A percentile compares a stretch with the other conserved stretches of the same genome.
These are phyloP conservation scores for Trametes villosa DNA, from an alignment of 768 basidiomycete species.

Conservation along the genomic window DNA sequence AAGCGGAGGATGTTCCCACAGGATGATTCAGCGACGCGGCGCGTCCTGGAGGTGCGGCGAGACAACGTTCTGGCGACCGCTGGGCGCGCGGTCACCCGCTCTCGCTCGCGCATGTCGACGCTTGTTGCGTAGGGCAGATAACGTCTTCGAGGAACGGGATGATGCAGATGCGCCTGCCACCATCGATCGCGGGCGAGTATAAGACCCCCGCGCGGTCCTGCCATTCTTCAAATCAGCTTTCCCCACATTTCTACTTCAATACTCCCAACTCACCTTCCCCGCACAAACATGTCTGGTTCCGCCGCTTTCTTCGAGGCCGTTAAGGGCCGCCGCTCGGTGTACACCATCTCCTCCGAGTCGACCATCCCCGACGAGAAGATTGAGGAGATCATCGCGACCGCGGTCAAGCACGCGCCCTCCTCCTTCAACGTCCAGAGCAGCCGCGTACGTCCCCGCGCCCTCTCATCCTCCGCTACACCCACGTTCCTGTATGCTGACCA, in stretches of 20 bases:
- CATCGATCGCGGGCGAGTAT: conserved; percentile 14
- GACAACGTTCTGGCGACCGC: conserved; percentile 7
- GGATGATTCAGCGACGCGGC: too few relatives aligned
- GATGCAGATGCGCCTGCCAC: conserved; percentile 1
- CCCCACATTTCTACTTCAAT: background rate
- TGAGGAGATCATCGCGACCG: conserved; percentile 24
- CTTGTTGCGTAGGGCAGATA: background rate
- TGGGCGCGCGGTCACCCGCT: background rate
- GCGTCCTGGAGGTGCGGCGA: too few relatives aligned
- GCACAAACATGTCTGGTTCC: conserved; percentile 20
- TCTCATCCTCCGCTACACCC: background rate
- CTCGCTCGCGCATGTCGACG: background rate
- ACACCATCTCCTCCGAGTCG: conserved; percentile 25
- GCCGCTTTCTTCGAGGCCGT: conserved; percentile 28
- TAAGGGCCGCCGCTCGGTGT: conserved; percentile 26
- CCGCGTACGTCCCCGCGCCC: conserved; percentile 12
- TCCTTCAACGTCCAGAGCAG: conserved; percentile 30
- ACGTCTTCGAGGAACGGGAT: background rate
- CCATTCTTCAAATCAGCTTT: background rate
- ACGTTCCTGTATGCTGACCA: background rate
- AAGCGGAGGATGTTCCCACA: too few relatives aligned
- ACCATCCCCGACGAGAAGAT: conserved; percentile 28
- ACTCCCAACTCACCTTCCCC: background rate
- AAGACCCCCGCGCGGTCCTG: background rate
- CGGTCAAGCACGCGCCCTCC: conserved; percentile 27